Base-by-base conservation (phyloP, 805 yeast genomes). In the Cyberlindnera bimundalis region DNA sequence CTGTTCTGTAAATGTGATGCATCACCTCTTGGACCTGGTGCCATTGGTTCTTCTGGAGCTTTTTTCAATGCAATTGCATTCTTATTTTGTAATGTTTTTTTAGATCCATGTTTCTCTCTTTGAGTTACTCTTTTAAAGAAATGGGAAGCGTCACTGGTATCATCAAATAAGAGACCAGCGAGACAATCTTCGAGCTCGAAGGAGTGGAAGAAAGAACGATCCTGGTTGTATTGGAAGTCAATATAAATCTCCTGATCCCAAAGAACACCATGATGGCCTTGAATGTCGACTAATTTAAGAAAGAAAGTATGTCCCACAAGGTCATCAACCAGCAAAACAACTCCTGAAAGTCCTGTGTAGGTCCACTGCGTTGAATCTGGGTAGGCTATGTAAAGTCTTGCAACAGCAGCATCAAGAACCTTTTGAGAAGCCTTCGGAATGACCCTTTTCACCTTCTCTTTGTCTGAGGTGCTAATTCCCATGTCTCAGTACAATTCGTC, bases 231-330 rank as follows among this genome's bases (percentile, higher is more conserved):
- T 52, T 82, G 81, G 61, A 93, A 89, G 54, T 86, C 83, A 11
- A 87, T 81, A 55, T 86, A 91, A 35, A 93, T 64, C 62, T 93
- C 99, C 62, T 93, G 99, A 62, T 93, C 99, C 99, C 99, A 93
- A 0, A 93, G 50, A 0, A 93, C 96, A 26, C 98, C 98, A 30
- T 84, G 69, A 46, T 79, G 75, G 6, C 95, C 96, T 28, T 70
- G 57, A 24, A 91, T 79, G 56, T 93, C 99, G 6, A 93, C 95
- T 39, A 93, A 60, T 60, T 93, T 93, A 33, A 93, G 70, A 61
- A 89, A 93, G 56, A 86, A 89, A 0, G 96, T 88, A 61, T 91
- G 91, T 3, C 98, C 98, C 2, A 93, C 96, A 11, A 86, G 64
- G 62, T 93, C 99, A 60, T 93, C 96, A 15, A 85, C 96, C 7